Base-by-base conservation (phyloP, 805 yeast genomes). In the Saturnispora bothae region DNA sequence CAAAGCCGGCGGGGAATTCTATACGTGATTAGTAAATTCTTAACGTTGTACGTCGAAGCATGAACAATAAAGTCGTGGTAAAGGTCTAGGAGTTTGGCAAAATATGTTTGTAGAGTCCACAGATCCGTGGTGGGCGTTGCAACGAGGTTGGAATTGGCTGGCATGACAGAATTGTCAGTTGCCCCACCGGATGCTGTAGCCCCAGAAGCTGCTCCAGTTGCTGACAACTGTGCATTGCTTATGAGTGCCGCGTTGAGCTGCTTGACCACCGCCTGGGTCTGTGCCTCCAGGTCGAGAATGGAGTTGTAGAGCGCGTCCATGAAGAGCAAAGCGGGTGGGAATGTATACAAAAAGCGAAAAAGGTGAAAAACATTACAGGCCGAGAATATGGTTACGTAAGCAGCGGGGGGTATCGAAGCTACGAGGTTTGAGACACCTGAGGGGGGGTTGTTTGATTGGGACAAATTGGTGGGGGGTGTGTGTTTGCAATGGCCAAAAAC, bases 1-100 rank as follows among this genome's bases (percentile, higher is more conserved):
- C 92, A 83, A 65, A 83, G 66, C 48, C 92, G 63, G 49, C 89
- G 66, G 26, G 83, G 83, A 31, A 83, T 80, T 54, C 85, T 75
- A 54, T 83, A 82, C 29, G 80, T 71, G 45, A 78, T 80, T 6
- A 83, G 83, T 34, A 83, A 73, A 47, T 81, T 83, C 51, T 75
- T 76, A 2, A 92, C 92, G 3, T 86, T 76, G 52, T 75, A 28
- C 6, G 35, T 31, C 14, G 34, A 18, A n/a, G 40, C 40, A 9
- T 33, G 34, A 4, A 37, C 40, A 19, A 37, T 37, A 35, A 81
- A 81, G 47, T 80, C 85, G 44, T 78, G 75, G 51, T 81, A 82
- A 48, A 78, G 73, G 54, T 82, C 83, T 40, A 81, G 60, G 28
- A 82, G 57, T 23, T 75, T 75, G 14, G 76, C 65, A 53, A 79